Evolutionary conservation across 108 stramenopile genomes (phyloP), one percentile per base, ranked within the genome.

Genomic region (Stephanodiscus triporus): DNA sequence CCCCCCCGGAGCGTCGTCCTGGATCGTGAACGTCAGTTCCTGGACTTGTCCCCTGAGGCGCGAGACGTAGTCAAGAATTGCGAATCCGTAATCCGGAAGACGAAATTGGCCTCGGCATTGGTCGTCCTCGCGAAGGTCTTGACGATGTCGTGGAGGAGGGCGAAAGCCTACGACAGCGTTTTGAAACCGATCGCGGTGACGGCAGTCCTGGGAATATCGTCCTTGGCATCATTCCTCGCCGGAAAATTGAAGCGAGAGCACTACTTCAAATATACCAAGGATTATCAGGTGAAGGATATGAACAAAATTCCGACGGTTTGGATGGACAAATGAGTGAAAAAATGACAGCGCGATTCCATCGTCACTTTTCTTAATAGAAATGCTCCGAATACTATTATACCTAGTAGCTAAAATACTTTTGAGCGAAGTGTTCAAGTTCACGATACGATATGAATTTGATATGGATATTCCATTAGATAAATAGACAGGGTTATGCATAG

Each of bases 1-100:
- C 87, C 88, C 1, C 45, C 70, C 23, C 82, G 87, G 26, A 68
- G 80, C 48, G 65, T 66, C 20, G 77, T 82, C 10, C 50, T 91
- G 29, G 88, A 91, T 78, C 71, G 87, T 26, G 72, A 84, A 43
- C 47, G 54, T n/a, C 88, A 91, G 51, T 84, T 87, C 56, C 70
- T 83, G 13, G 67, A 80, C 23, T 80, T 87, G 60, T 85, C 77
- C 59, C 82, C 75, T 1, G 86, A 88, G 68, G 85, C 90, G 2
- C 60, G 71, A 54, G 86, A 65, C 57, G 75, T 76, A 9, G 88
- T 91, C 13, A 65, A 63, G 13, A 88, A 87, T 65, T 88, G 87
- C 58, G 53, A 85, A 9, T 66, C 47, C 10, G 60, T 85, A 13
- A 66, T 62, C 27, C 38, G 47, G 11, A 40, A 43, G 17, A 64